A percentile compares a stretch with the other conserved stretches of the same genome.
phyloP scores from a whole-genome alignment of 75 land plant species.

The Larix kaempferi region DNA sequence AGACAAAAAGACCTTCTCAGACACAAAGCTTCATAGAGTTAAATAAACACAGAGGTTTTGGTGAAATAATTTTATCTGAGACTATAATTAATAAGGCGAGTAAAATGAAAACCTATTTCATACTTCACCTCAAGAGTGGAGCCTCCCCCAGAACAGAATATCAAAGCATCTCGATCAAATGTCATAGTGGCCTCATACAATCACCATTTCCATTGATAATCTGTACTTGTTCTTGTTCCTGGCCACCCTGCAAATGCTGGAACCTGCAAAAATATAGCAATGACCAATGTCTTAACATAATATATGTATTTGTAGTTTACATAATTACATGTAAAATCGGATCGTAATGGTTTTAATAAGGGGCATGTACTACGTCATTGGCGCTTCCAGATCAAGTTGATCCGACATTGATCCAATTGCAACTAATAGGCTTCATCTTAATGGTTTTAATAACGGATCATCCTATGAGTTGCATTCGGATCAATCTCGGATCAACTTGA shows the following conservation, averaged over 20 bases:
- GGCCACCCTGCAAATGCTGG: conserved; percentile 99
- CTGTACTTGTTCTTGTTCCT: conserved; percentile 72
- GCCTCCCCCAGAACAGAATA: conserved; percentile 68
- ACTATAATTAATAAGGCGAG: neutral
- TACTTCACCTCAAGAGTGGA: conserved; percentile 64
- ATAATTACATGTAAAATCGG: neutral
- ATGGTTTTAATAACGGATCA: no score
- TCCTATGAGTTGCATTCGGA: no score
- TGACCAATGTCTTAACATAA: neutral
- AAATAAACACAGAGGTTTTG: neutral
- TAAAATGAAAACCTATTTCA: neutral
- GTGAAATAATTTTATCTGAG: no score
- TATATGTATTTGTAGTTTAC: neutral
- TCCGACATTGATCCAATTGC: no score
- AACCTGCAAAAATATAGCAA: conserved; percentile 54
- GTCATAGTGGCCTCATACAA: conserved; percentile 26
- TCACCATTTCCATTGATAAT: conserved; percentile 10
- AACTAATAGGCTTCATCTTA: no score
- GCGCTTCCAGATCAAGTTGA: no score
- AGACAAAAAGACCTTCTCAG: no score
- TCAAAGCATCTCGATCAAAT: conserved; percentile 41
- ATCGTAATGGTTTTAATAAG: no score
- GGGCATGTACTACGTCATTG: no score
- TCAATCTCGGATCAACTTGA: no score
- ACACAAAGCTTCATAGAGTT: neutral